phyloP scores from a whole-genome alignment of 129 eudicot species.

The Arctium lappa region DNA sequence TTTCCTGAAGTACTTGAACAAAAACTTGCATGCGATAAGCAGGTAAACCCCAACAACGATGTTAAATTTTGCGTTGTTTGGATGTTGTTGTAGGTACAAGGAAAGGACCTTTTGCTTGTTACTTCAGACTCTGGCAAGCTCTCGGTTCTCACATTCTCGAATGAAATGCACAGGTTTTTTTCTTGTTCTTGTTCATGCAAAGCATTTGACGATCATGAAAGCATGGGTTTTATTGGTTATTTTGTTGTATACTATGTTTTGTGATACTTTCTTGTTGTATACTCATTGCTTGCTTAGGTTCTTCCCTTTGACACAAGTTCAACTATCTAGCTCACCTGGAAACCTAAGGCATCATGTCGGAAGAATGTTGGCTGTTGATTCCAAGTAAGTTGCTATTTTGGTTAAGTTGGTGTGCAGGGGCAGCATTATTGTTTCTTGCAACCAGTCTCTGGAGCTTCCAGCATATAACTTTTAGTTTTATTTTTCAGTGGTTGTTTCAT shows the following conservation, averaged over 20 bases:
- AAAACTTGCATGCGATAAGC: neutral
- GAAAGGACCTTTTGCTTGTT: constrained; percentile 73
- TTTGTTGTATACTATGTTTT: constrained; percentile 6
- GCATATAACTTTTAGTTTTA: constrained; percentile 15
- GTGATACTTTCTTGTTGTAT: constrained; percentile 4
- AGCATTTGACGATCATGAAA: neutral
- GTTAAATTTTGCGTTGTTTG: neutral
- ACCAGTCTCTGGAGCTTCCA: neutral
- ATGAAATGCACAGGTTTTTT: constrained; percentile 88
- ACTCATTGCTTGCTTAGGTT: constrained; percentile 49
- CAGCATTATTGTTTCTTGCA: neutral
- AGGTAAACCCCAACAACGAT: neutral
- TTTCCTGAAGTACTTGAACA: neutral
- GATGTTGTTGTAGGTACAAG: constrained; percentile 54
- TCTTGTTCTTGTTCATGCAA: neutral
- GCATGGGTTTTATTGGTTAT: constrained; percentile 8
- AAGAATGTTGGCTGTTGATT: constrained; percentile 87
- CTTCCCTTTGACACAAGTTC: constrained; percentile 65
- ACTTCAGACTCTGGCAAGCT: constrained; percentile 94
- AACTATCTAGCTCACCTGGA: constrained; percentile 70
- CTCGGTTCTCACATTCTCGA: constrained; percentile 76
- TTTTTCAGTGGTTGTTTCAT: constrained; percentile 78
- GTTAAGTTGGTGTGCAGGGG: neutral
- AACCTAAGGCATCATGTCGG: constrained; percentile 79
- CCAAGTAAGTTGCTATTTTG: constrained; percentile 50